Base-by-base conservation (phyloP, 345 rosid species). In the Eucalyptus pauciflora region DNA sequence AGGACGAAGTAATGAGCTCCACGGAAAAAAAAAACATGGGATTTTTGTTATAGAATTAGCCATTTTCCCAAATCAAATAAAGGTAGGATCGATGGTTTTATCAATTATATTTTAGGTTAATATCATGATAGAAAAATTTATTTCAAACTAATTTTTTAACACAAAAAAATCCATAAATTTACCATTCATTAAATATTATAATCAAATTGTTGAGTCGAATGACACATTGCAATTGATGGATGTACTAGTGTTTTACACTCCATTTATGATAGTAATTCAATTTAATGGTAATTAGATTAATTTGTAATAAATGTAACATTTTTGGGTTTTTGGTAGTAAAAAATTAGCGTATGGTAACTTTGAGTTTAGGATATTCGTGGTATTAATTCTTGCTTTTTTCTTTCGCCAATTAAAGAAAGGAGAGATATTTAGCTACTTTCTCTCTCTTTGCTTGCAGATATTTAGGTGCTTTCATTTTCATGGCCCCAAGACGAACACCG, bases 191-290 rank as follows among this genome's bases (percentile, higher is more conserved):
- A 52, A 52, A 52, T 52, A 52, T 52, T 52, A 52, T 52, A 52
- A 7, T 52, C 2, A 52, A 52, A 17, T 52, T 52, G 2, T 52
- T 52, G 4, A 52, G 9, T 17, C 7, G 56, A 17, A 51, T 51
- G 0, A 17, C 2, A 51, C 8, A 2, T 6, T 51, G 3, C 2
- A 7, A 51, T 51, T 51, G 1, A 51, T 2, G 56, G 4, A 52
- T 52, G 24, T 7, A 52, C 8, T 18, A 52, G 2, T 51, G 9
- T 17, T 51, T 51, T 17, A 17, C 56, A 52, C 56, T 52, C 2
- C 8, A 16, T 51, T 51, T 52, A 52, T 18, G 56, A 52, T 52
- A 52, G 24, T 52, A 52, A 52, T 17, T 52, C 56, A 52, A 51
- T 17, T 52, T 52, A 52, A 52, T 52, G 56, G 56, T 52, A 7